These are phyloP conservation scores for Sugiyamaella qingdaonensis DNA, from an alignment of 805 yeast species.

Conservation along the genomic window DNA sequence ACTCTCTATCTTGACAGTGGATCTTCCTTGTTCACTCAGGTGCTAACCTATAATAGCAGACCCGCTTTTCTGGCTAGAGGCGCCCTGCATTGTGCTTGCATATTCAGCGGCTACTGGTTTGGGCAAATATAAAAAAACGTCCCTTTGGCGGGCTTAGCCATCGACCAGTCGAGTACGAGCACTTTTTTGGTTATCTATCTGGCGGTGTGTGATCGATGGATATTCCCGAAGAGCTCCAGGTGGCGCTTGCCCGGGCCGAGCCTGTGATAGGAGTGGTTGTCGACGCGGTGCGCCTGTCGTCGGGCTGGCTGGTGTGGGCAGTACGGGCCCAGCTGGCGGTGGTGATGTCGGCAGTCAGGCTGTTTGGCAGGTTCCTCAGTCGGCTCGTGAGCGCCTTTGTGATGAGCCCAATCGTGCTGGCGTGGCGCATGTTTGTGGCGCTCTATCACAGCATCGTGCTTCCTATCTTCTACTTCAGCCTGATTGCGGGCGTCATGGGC, in stretches of 20 bases:
- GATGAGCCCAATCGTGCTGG: slow-evolving; percentile 8
- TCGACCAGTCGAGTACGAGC: too few relatives aligned
- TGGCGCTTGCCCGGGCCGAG: neutral
- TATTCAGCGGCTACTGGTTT: neutral
- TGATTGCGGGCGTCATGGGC: slow-evolving; percentile 19
- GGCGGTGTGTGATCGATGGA: neutral
- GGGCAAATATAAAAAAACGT: neutral
- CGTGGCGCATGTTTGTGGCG: slow-evolving; percentile 13
- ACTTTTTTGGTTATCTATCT: too few relatives aligned
- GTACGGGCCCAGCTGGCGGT: neutral
- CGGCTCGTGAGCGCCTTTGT: neutral
- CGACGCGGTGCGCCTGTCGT: neutral
- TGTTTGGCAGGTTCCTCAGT: neutral
- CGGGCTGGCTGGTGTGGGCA: neutral
- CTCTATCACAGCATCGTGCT: slow-evolving; percentile 15
- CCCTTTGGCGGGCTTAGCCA: too few relatives aligned
- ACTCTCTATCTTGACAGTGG: neutral
- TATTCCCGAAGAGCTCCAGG: neutral
- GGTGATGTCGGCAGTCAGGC: neutral
- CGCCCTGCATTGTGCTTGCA: neutral
- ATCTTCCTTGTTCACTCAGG: too few relatives aligned
- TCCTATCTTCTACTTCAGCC: slow-evolving; percentile 21
- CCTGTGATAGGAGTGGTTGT: neutral
- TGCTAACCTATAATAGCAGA: neutral
- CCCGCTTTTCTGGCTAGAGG: neutral